Base-by-base conservation (phyloP, 1,284 basidiomycete genomes). In the Lentinus polychrous region DNA sequence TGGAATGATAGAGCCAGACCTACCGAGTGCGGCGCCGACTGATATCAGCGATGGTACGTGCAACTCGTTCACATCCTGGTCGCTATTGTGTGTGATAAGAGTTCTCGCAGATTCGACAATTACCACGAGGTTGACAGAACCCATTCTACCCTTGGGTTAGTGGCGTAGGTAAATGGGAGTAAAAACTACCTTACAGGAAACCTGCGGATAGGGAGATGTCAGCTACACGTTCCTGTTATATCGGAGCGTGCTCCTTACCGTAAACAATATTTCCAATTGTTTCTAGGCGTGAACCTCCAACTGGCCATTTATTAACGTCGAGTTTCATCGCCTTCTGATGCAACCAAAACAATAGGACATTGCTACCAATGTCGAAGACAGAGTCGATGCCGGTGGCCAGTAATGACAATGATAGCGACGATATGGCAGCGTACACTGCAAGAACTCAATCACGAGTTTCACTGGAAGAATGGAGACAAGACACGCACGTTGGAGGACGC, bases 221-320 rank as follows among this genome's bases (percentile, higher is more conserved):
- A 43, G 41, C 24, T 41, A n/a, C 32, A 17, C 8, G 40, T 18
- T 24, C 1, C 32, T 18, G 36, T n/a, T 32, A 33, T 17, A 5
- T 27, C 3, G 22, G 34, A 11, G 35, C 34, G 32, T 27, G n/a
- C 27, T 33, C 69, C 81, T 57, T 43, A 84, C 89, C 89, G 57
- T 93, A 96, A 47, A 91, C 73, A 53, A 94, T 85, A 60, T 95
- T 94, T 34, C 92, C 92, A 52, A 94, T 93, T 0, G 89, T 94
- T 65, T 94, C 90, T 40, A 95, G 76, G 43, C 92, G 78, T n/a
- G 85, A 78, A 22, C 94, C 94, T 45, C 93, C 88, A 11, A 92
- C 87, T 6, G 92, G 93, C 91, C 92, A 96, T 59, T 90, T 91
- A 64, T 85, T 88, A 44, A 70, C 59, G 60, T 96, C 92, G 49